Evolutionary conservation across 352 stramenopile species (phyloP), one percentile per base, ranked within the genome.

Genomic region (Globisporangium megalacanthum): DNA sequence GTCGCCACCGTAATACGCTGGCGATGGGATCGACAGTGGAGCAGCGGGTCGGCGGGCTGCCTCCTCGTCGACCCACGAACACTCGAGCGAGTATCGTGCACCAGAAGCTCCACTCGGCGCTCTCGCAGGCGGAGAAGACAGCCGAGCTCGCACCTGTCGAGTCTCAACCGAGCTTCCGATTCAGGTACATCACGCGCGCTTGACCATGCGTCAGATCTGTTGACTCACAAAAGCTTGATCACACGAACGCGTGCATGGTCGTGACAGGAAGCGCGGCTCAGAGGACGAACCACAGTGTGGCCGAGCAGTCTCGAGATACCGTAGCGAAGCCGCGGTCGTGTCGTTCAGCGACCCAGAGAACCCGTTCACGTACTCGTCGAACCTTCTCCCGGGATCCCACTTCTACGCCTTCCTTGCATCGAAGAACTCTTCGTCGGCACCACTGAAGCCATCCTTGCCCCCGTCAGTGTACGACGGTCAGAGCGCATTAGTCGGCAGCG

Each of bases 321-420:
- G 77, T 0, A 73, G 66, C 31, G 58, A 85, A 17, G 81, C 73
- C 0, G 68, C 73, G 2, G 70, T 82, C 13, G 70, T 88, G 17
- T 92, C 81, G n/a, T 89, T 86, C 51, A 61, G 61, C 2, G 81
- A 92, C 15, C 52, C 64, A 5, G 48, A 65, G 14, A 79, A 66
- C 5, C 52, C 60, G 5, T 89, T 92, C 39, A 60, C 60, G 13
- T 92, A 92, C 60, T 58, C 79, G 17, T 56, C 56, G 20, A 86
- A 75, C 58, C 86, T 92, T 51, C 83, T 92, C 68, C 82, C 79
- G n/a, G 82, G 81, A 15, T 70, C 85, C 19, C 79, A 92, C 52
- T 92, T 92, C 49, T 92, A 86, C 55, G 85, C 82, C 0, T 86
- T 92, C 45, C 65, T 92, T n/a, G 82, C 79, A 0, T 56, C 61